phyloP scores from a whole-genome alignment of 345 rosid species.

The Litchi chinensis region DNA sequence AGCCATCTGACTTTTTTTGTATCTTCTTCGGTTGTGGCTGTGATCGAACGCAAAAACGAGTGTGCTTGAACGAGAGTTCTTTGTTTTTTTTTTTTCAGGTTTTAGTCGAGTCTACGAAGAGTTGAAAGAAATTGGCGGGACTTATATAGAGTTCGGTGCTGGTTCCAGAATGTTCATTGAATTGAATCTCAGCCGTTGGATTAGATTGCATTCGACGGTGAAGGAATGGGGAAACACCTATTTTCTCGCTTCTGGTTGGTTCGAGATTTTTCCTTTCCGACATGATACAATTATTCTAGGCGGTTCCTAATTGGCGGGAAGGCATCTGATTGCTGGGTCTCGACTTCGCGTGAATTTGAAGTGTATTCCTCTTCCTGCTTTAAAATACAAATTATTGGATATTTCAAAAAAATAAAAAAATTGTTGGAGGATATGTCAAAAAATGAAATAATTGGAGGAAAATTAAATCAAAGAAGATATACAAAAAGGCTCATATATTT shows the following conservation, averaged over 20 bases:
- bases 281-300: neutral
- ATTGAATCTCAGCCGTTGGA: slow-evolving; percentile 16
- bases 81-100: too few relatives aligned
- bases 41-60: neutral
- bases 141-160: neutral
- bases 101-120: neutral
- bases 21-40: neutral
- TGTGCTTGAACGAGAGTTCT: neutral
- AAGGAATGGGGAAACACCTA: neutral
- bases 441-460: too few relatives aligned
- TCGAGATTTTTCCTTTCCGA: neutral
- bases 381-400: too few relatives aligned
- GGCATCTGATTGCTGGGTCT: neutral
- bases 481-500: too few relatives aligned
- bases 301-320: neutral
- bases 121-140: neutral
- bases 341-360: neutral
- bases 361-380: neutral
- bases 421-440: too few relatives aligned
- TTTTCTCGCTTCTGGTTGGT: slow-evolving; percentile 12
- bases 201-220: neutral
- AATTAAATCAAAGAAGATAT: too few relatives aligned
- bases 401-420: too few relatives aligned
- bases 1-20: slow-evolving; percentile 33
- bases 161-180: slow-evolving; percentile 31